Percentiles rank a stretch among this genome's conserved stretches.
Evolutionary conservation across 2,329 filamentous ascomycete species (phyloP).

Genomic region (Aspergillus alliaceus): DNA sequence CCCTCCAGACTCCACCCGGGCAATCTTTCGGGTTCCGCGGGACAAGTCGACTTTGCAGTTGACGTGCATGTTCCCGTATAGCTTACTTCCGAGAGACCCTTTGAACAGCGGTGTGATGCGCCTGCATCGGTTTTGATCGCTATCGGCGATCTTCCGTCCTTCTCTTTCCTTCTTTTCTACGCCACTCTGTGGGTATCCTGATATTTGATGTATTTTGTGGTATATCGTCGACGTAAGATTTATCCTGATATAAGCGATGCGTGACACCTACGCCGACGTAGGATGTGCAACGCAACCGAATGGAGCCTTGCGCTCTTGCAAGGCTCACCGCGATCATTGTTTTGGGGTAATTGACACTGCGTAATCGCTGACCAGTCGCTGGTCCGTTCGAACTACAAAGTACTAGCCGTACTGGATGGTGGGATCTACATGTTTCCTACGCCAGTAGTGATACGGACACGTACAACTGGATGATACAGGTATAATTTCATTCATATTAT

Average conservation of each 20-base stretch:
- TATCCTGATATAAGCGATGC: not conserved
- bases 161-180: not conserved
- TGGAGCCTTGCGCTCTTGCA: no score
- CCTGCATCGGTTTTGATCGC: not conserved
- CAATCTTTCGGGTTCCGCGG: not conserved
- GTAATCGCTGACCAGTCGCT: no score
- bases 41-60: not conserved
- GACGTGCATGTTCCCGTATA: not conserved
- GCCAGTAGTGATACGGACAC: no score
- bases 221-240: not conserved
- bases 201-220: not conserved
- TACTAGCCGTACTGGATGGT: no score
- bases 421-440: no score
- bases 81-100: not conserved
- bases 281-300: no score
- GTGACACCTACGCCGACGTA: no score
- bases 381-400: no score
- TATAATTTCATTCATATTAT: not conserved
- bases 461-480: no score
- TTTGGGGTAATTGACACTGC: no score
- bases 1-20: not conserved
- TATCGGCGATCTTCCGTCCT: not conserved
- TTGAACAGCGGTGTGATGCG: slow-evolving; percentile 8
- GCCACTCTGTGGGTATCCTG: not conserved
- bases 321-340: no score